These are phyloP conservation scores for Trichoderma erinaceum DNA, from an alignment of 495 filamentous ascomycete genomes.

Conservation along the genomic window DNA sequence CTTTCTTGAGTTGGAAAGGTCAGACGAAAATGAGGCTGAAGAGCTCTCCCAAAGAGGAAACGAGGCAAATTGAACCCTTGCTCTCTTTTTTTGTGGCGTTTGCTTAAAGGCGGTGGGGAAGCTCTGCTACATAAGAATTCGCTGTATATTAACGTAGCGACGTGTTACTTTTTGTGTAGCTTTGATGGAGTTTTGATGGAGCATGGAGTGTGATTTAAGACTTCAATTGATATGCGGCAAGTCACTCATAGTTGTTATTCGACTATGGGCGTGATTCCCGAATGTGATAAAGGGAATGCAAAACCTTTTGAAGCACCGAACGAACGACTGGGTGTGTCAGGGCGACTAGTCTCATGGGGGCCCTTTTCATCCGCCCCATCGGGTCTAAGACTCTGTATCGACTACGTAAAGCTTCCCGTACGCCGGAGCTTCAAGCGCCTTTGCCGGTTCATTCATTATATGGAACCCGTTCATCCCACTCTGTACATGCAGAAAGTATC, in stretches of 20 bases:
- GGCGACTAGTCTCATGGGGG: background rate
- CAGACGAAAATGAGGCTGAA: background rate
- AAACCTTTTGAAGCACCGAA: background rate
- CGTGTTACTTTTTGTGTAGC: background rate
- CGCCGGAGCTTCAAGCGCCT: background rate
- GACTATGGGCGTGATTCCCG: too few species aligned
- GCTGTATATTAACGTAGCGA: background rate
- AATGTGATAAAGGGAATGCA: background rate
- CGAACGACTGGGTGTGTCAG: background rate
- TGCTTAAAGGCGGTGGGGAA: background rate
- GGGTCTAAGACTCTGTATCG: background rate
- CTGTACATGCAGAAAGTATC: too few species aligned
- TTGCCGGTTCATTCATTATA: too few species aligned
- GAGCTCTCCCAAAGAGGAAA: constrained; percentile 7
- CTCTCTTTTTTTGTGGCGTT: background rate
- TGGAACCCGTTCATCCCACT: too few species aligned
- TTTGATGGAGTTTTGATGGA: background rate
- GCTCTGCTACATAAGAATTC: background rate
- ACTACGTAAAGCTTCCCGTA: background rate
- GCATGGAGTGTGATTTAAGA: too few species aligned
- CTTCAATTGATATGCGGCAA: too few species aligned
- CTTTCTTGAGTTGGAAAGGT: background rate
- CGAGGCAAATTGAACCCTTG: background rate
- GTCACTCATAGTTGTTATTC: too few species aligned
- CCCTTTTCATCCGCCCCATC: constrained; percentile 3